Evolutionary conservation across 192 early-diverging fungal species (phyloP), one percentile per base, ranked within the genome.

Genomic region (Diversispora epigaea): DNA sequence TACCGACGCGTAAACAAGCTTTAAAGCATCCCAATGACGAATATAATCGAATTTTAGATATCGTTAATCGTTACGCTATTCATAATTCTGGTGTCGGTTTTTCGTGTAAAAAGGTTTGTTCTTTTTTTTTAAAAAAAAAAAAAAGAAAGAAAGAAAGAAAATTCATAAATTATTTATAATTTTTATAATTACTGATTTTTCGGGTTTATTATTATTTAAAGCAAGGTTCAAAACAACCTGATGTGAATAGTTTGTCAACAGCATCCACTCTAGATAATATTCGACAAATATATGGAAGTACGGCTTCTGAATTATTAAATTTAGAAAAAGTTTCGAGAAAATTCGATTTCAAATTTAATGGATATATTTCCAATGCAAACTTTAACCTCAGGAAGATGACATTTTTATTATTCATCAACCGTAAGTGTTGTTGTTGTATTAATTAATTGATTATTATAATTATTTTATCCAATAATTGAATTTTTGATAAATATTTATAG

Each of bases 391-490:
- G 94, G 71, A 94, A 94, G 78, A 87, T 91, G 76, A 85, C 82
- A 9, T 91, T 99, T 73, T 76, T 99, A 0, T 80, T 99, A 6
- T 99, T 99, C 76, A 99, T 99, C 76, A 99, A 99, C 82, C 88
- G 92, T 93, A 87, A 77, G 89, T 77, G 1, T 14, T 0, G 47
- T 44, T 15, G 60, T 72, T 75, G 7, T 15, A 60, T 0, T 70
- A 41, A 6, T 63, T 55, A 10, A 12, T 58, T 7, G 40, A 7
- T 60, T 22, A 5, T 41, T 19, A 25, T 44, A 17, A 50, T 22
- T 70, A 25, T 3, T 44, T 3, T 15, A 4, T 21, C 14, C 50
- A 6, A 4, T 54, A 21, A 50, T 17, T 60, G 45, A 63, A 87
- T 54, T 67, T 43, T 25, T 40, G 6, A 61, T 10, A 41, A 41